A percentile compares a stretch with the other conserved stretches of the same genome.
These are phyloP conservation scores for Coemansia sp. DNA, from an alignment of 192 early-diverging fungal species.

Conservation along the genomic window DNA sequence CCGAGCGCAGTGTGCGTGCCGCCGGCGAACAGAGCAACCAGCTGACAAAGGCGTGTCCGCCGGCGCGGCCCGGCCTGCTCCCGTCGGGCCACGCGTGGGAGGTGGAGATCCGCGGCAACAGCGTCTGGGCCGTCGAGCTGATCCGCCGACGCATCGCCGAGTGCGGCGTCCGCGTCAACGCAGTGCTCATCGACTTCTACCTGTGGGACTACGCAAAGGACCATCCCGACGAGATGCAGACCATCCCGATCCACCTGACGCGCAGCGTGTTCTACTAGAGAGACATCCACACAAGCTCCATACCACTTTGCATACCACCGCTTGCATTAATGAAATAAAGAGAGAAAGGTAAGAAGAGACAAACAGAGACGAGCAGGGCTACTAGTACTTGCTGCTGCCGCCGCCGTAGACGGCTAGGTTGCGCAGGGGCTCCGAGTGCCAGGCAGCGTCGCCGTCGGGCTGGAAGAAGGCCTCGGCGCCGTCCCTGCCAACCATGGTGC, in stretches of 20 bases:
- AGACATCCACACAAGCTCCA: background rate
- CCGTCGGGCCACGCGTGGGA: constrained; percentile 65
- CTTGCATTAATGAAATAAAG: background rate
- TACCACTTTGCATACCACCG: no score
- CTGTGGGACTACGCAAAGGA: constrained; percentile 85
- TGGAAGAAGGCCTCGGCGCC: constrained; percentile 74
- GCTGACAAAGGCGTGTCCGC: background rate
- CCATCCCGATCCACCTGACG: constrained; percentile 66
- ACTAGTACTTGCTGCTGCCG: background rate
- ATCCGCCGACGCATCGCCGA: constrained; percentile 27
- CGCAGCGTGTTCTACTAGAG: constrained; percentile 63
- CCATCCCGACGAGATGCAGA: constrained; percentile 56
- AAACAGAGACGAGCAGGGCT: background rate
- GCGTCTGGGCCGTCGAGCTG: constrained; percentile 78
- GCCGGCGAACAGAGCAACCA: background rate
- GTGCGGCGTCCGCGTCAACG: constrained; percentile 56
- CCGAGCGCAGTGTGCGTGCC: constrained; percentile 13
- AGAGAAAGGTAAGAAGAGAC: constrained; percentile 4
- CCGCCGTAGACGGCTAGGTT: constrained; percentile 45
- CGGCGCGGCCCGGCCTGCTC: constrained; percentile 29
- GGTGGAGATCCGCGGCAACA: constrained; percentile 78
- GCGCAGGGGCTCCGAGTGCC: constrained; percentile 47
- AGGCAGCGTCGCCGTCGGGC: constrained; percentile 50
- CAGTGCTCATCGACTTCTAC: constrained; percentile 85
- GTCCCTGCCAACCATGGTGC: constrained; percentile 71